Evolutionary conservation across 192 early-diverging fungal species (phyloP), one percentile per base, ranked within the genome.

Genomic region (Coemansia sp.): DNA sequence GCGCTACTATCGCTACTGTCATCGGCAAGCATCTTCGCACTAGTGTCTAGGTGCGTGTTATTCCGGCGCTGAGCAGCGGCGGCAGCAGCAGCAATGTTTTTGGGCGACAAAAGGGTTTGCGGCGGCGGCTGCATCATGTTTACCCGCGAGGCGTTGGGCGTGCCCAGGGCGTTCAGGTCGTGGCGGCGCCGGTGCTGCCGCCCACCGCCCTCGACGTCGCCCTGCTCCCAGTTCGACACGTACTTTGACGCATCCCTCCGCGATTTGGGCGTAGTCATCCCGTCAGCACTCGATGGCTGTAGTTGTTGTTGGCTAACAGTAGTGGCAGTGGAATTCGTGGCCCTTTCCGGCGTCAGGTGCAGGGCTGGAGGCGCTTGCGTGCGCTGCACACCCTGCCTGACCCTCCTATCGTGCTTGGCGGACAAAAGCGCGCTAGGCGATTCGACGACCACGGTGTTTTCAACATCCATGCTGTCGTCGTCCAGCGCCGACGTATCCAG

Each of bases 181-280:
- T 70, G 67, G n/a, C 73, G 59, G 40, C 64, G 63, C 25, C 67
- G 73, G 35, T 77, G 73, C 12, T 56, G 73, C n/a, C 73, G 56
- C 6, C 73, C 73, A 2, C 73, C 73, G 7, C 73, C 73, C 42
- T 70, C 67, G 8, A 70, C 21, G 6, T 77, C 73, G 46, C 73
- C 73, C 2, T 70, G 66, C 3, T 43, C n/a, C 58, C 73, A 53
- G 56, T 54, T 62, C 6, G 66, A 27, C 18, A 69, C 62, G 30
- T 76, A 69, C 21, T 62, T 53, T 12, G 63, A 47, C 14, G 58
- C 46, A n/a, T 58, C 24, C 14, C 14, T 25, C 11, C 27, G 64
- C 29, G 67, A 65, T 56, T 69, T 62, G 28, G 73, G 73, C 7
- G 73, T 76, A 6, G 73, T 76, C 63, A 63, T 35, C 7, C n/a